Evolutionary conservation across 73 alveolate species (phyloP), one percentile per base, ranked within the genome.

Genomic region (Paramecium sonneborni): DNA sequence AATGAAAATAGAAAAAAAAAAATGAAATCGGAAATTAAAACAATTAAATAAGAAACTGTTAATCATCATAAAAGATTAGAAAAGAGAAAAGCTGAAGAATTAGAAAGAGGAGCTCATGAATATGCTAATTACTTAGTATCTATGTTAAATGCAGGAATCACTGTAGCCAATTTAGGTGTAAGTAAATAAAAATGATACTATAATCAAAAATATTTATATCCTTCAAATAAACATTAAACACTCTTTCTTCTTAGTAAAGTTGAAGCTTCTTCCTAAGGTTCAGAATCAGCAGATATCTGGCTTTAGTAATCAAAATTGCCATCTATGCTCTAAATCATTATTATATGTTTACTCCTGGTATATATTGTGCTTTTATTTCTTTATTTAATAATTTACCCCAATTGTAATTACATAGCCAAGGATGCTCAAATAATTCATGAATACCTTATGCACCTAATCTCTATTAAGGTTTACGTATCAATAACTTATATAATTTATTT

Each of bases 391-490:
- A 35, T 74, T 74, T 38, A 46, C 57, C 93, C 99, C 99, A 97
- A 92, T 94, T 95, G 72, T 48, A 97, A 85, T 96, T 95, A 38
- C 79, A 67, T 32, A 97, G 93, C 98, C 98, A 97, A 35, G 93
- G 93, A 90, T 97, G 99, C 3, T 89, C 67, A 55, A 92, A 93
- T 28, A 97, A 87, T 85, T 97, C 99, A 28, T 48, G 21, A n/a
- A 96, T 92, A 9, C 99, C 99, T 74, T 90, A 76, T 48, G 32
- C 86, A 18, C 99, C 99, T 37, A 97, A 88, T 88, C 99, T 93
- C 70, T 96, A 95, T 88, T 93, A 93, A 26, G 96, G 95, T 85
- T 97, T 96, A 85, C 99, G 95, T 87, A 43, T 56, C 28, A 92
- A 35, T 82, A 92, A 62, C 92, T 92, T 14, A 4, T 18, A 88